phyloP scores from a whole-genome alignment of 2,329 filamentous ascomycete species.

The Cladosporium sp. region DNA sequence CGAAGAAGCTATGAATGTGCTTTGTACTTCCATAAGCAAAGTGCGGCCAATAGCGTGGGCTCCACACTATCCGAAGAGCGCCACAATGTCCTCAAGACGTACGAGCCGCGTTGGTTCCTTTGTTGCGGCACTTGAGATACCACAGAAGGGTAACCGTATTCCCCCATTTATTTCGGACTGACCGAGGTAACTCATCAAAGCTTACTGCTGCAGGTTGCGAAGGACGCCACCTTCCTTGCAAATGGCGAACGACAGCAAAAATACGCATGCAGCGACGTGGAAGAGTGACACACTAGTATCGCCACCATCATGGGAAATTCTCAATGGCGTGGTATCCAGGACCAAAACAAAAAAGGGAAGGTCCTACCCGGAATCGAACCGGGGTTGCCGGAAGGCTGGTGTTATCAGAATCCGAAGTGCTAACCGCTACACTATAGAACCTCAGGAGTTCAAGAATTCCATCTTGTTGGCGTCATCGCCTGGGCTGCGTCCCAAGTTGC shows the following conservation, averaged over 20 bases:
- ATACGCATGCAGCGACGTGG: background rate
- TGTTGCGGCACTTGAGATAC: too few relatives aligned
- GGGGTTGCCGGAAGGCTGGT: conserved; percentile 1
- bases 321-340: background rate
- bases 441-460: background rate
- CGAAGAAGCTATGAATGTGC: too few relatives aligned
- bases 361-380: conserved; percentile 10
- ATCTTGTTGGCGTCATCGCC: background rate
- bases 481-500: background rate
- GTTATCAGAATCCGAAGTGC: background rate
- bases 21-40: too few relatives aligned
- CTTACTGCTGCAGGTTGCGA: background rate
- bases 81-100: too few relatives aligned
- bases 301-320: background rate
- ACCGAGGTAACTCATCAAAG: background rate
- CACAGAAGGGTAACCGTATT: too few relatives aligned
- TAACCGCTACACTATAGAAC: background rate
- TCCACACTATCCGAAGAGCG: too few relatives aligned
- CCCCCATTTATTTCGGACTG: background rate
- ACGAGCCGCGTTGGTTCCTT: too few relatives aligned
- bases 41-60: too few relatives aligned
- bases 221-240: too few relatives aligned
- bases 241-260: background rate
- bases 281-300: background rate
- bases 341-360: background rate